phyloP scores from a whole-genome alignment of 108 stramenopile species.

The Skeletonema tropicum region DNA sequence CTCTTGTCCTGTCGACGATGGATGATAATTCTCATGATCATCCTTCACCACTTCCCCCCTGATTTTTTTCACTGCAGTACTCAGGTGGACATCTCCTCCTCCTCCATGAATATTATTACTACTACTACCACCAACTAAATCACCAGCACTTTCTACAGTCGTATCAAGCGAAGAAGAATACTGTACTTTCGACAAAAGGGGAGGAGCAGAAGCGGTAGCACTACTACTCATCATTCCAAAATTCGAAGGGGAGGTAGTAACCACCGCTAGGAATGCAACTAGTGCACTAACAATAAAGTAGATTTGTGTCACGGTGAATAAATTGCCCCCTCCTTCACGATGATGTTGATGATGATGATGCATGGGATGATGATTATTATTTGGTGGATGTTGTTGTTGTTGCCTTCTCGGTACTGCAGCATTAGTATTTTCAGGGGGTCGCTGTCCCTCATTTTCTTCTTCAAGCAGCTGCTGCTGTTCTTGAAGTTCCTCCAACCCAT shows the following conservation, averaged over 20 bases:
- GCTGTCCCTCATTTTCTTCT: neutral
- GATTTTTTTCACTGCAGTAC: neutral
- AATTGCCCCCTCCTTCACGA: neutral
- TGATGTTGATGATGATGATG: neutral
- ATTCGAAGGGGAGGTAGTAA: conserved; percentile 16
- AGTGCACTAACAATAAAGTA: conserved; percentile 19
- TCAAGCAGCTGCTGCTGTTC: neutral
- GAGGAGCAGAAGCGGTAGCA: too few relatives aligned
- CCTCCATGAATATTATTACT: neutral
- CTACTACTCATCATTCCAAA: neutral
- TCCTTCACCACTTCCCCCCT: neutral
- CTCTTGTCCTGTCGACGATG: neutral
- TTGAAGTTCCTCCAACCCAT: neutral
- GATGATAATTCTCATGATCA: neutral
- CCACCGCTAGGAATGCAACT: conserved; percentile 18
- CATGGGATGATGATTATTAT: neutral
- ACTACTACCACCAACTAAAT: neutral
- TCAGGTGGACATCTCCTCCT: too few relatives aligned
- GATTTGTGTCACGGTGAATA: conserved; percentile 10
- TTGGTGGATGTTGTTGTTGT: neutral
- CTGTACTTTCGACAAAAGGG: neutral
- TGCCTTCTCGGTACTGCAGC: neutral
- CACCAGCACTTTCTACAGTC: neutral
- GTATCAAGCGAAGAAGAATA: neutral
- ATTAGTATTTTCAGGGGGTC: neutral